Evolutionary conservation across 345 rosid genomes (phyloP).

Genomic region (Melastoma malabathricum): DNA sequence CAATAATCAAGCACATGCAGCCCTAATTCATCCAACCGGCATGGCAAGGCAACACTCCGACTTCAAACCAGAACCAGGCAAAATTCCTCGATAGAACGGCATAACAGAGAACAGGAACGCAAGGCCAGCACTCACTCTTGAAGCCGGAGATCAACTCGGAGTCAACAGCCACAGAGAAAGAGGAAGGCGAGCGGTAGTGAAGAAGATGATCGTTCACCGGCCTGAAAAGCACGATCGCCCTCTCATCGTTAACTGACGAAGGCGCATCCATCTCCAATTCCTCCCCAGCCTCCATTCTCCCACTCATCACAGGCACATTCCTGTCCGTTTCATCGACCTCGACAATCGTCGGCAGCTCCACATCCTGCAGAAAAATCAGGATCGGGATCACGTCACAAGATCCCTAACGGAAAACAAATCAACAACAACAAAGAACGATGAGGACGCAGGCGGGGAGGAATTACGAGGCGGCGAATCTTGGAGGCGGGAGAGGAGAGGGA

Average conservation of each 20-base stretch:
- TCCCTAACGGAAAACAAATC: not conserved
- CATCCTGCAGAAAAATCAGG: constrained; percentile 17
- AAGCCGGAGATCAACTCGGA: constrained; percentile 32
- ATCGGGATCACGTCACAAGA: not conserved
- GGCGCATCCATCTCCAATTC: constrained; percentile 6
- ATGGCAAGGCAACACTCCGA: too few species aligned
- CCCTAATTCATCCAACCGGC: too few species aligned
- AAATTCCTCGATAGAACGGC: not conserved
- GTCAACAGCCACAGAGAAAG: constrained; percentile 18
- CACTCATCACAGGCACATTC: too few species aligned
- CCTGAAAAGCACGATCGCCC: constrained; percentile 51
- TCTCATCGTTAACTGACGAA: constrained; percentile 32
- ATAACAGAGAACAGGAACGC: not conserved
- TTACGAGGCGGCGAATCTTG: constrained; percentile 73
- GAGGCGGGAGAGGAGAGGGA: constrained; percentile 64
- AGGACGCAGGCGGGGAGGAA: not conserved
- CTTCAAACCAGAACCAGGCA: not conserved
- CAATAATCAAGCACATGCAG: too few species aligned
- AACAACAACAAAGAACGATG: not conserved
- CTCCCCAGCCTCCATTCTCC: not conserved
- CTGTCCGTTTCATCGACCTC: constrained; percentile 38
- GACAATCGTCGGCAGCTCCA: constrained; percentile 44
- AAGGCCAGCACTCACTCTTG: constrained; percentile 25
- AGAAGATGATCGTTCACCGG: constrained; percentile 15
- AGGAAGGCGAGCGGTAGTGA: constrained; percentile 13